phyloP scores from a whole-genome alignment of 2,329 filamentous ascomycete species.

The Colletotrichum tamarilloi region DNA sequence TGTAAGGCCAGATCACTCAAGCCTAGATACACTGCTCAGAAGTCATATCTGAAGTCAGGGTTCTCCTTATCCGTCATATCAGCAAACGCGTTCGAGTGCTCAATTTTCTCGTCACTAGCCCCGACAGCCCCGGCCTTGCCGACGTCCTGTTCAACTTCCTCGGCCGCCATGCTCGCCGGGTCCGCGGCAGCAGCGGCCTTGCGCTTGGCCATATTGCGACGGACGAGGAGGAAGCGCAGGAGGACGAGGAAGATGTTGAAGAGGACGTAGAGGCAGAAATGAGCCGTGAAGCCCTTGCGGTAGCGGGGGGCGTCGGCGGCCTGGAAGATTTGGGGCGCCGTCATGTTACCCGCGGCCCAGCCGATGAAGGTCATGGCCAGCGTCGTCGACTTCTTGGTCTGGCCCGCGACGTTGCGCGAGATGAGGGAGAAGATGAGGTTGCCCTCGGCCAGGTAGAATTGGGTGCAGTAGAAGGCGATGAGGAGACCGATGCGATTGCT shows the following conservation, averaged over 20 bases:
- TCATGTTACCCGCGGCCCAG: constrained; percentile 65
- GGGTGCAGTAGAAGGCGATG: constrained; percentile 55
- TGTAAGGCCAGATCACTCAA: background rate
- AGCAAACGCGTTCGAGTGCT: constrained; percentile 35
- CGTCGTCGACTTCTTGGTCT: constrained; percentile 75
- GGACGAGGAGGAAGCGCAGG: constrained; percentile 40
- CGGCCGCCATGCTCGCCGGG: background rate
- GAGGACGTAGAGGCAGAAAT: constrained; percentile 48
- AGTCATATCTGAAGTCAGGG: constrained; percentile 36
- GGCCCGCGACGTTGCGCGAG: constrained; percentile 74
- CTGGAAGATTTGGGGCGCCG: constrained; percentile 73
- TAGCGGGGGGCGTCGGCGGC: constrained; percentile 68
- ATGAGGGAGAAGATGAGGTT: constrained; percentile 75
- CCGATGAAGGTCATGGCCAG: constrained; percentile 50
- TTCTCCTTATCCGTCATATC: constrained; percentile 38
- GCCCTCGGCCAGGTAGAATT: constrained; percentile 54
- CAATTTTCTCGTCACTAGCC: constrained; percentile 30
- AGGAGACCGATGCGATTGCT: constrained; percentile 49
- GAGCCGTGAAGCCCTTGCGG: constrained; percentile 47
- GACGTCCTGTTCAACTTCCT: background rate
- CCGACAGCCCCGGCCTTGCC: background rate
- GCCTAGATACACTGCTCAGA: background rate
- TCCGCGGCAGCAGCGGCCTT: constrained; percentile 8
- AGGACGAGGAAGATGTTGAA: constrained; percentile 44
- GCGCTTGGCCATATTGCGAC: constrained; percentile 38